phyloP scores from a whole-genome alignment of 2,329 filamentous ascomycete genomes.

The Colletotrichum viniferum region DNA sequence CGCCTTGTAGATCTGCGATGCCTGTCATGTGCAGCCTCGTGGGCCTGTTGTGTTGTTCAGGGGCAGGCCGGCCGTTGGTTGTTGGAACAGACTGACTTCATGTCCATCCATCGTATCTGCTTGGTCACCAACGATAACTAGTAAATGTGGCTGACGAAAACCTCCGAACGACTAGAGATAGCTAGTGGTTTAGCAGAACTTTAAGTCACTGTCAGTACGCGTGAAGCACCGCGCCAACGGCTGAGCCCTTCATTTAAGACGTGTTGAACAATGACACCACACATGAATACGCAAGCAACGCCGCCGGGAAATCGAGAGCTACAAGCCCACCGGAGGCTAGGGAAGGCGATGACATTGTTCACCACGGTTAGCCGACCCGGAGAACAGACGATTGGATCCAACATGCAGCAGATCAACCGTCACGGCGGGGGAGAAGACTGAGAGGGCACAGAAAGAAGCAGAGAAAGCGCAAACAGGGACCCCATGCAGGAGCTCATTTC shows the following conservation, averaged over 20 bases:
- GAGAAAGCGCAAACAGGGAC: neutral
- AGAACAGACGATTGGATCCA: neutral
- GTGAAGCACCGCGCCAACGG: neutral
- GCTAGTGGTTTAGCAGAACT: neutral
- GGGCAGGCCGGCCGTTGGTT: neutral
- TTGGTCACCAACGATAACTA: neutral
- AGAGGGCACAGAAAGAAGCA: neutral
- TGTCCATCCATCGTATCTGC: neutral
- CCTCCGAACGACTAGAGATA: neutral
- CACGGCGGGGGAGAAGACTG: neutral
- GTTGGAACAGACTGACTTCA: neutral
- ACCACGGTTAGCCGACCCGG: neutral
- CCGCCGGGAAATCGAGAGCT: neutral
- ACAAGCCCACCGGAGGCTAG: neutral
- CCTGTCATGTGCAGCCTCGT: neutral
- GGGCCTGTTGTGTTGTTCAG: neutral
- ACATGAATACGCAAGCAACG: neutral
- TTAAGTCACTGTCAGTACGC: neutral
- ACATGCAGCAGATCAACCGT: neutral
- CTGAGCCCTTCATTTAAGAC: neutral
- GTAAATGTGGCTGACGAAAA: neutral
- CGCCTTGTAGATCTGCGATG: neutral
- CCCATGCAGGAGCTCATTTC: conserved; percentile 14
- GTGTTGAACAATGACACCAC: neutral
- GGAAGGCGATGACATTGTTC: neutral